Percentiles rank a stretch among this genome's conserved stretches.
These are phyloP conservation scores for Lasiodiplodia citricola DNA, from an alignment of 2,329 filamentous ascomycete genomes.

Conservation along the genomic window DNA sequence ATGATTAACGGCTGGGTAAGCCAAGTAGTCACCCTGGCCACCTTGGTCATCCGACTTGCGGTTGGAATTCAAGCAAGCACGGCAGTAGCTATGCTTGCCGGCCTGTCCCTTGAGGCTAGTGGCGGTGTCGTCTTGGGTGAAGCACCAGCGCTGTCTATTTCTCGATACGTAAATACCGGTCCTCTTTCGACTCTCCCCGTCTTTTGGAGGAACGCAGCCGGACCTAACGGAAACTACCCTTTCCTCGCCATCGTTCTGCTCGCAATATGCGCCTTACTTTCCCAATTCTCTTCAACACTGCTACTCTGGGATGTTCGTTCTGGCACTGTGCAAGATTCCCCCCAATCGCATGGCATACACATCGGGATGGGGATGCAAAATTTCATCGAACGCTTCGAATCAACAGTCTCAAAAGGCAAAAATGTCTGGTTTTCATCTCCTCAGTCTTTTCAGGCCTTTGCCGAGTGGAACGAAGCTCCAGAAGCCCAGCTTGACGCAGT, in stretches of 20 bases:
- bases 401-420: neutral
- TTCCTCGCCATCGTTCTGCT: neutral
- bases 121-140: neutral
- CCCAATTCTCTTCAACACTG: neutral
- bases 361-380: neutral
- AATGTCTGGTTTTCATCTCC: neutral
- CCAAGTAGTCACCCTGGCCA: neutral
- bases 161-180: neutral
- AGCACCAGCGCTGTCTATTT: neutral
- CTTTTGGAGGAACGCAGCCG: neutral
- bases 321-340: neutral
- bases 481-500: neutral
- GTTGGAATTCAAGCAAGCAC: neutral
- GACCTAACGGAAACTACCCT: neutral
- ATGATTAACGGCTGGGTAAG: neutral
- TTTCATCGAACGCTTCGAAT: neutral
- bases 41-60: neutral
- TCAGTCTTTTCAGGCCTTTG: neutral
- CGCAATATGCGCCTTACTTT: neutral
- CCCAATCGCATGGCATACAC: neutral
- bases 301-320: conserved; percentile 1
- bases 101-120: neutral
- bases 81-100: neutral
- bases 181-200: neutral
- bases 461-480: neutral